Base-by-base conservation (phyloP, 2,329 filamentous ascomycete species). In the Fusarium solani-melongenae region DNA sequence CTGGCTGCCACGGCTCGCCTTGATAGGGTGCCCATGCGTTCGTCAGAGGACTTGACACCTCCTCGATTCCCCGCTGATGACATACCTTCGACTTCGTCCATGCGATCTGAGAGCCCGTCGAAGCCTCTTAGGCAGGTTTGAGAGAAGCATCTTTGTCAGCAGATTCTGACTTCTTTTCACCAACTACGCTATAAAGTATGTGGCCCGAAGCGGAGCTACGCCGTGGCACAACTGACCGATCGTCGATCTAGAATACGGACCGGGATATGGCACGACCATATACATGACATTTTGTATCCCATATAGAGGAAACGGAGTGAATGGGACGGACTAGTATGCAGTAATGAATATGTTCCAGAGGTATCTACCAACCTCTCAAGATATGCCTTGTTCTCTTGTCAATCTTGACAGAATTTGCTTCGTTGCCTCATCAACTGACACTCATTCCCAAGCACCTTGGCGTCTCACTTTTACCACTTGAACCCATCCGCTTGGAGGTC, bases 1-100 rank as follows among this genome's bases (percentile, higher is more conserved):
- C 86, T 98, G 64, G 95, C 93, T 75, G 94, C 93, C n/a, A 97
- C 95, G 3, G 95, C 95, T 33, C 92, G 95, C 78, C 94, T 95
- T 65, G 95, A 97, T 79, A 62, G 34, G 10, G 46, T 53, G 27
- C 17, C 46, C 1, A 53, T 53, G 46, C 46, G 46, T n/a, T 53
- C 46, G 10, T 31, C 46, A 20, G 46, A 53, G 17, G 46, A 53
- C 46, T n/a, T 53, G 46, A 33, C 46, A 6, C 46, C 46, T 53
- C 46, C 46, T 53, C 46, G 46, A 20, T 53, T 53, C 27, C 27
- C 46, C 17, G 24, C 27, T 14, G 46, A 53, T 29, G 46, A 53
- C 11, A 53, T 29, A 53, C 46, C 46, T 14, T 53, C 46, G 17
- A 53, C 24, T 20, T 53, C 46, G 3, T 53, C 46, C 2, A 5